Evolutionary conservation across 495 filamentous ascomycete genomes (phyloP).

Genomic region (Stereocaulon alpinum): DNA sequence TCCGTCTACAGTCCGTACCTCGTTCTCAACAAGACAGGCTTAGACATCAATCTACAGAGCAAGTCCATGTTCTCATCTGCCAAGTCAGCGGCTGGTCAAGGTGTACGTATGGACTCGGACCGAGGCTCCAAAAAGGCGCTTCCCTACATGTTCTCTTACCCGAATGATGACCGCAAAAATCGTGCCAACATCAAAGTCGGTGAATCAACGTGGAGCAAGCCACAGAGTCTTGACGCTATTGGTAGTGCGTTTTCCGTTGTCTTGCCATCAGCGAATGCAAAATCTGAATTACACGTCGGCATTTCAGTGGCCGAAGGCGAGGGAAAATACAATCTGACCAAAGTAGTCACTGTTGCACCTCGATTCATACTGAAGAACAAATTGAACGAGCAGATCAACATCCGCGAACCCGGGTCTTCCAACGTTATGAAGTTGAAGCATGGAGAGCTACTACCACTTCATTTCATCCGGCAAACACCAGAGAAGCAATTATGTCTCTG

Average conservation of each 20-base stretch:
- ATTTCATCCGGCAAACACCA: constrained; percentile 68
- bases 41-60: constrained; percentile 78
- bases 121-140: constrained; percentile 52
- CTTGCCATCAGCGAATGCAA: constrained; percentile 57
- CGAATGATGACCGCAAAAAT: constrained; percentile 76
- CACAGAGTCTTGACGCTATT: constrained; percentile 97
- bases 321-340: constrained; percentile 95
- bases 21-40: constrained; percentile 86
- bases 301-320: constrained; percentile 81
- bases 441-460: constrained; percentile 68
- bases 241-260: constrained; percentile 81
- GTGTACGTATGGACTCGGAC: constrained; percentile 42
- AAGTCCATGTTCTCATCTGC: constrained; percentile 77
- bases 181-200: constrained; percentile 76
- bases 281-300: constrained; percentile 80
- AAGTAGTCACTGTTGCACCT: constrained; percentile 86
- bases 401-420: constrained; percentile 82
- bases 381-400: constrained; percentile 72
- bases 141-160: constrained; percentile 94
- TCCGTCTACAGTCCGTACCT: constrained; percentile 90
- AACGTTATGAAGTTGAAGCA: constrained; percentile 64
- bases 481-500: constrained; percentile 87
- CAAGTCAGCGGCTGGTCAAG: constrained; percentile 70
- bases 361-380: constrained; percentile 93
- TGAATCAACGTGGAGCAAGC: constrained; percentile 89